phyloP scores from a whole-genome alignment of 176 grass and related monocot genomes.

The Phyllostachys edulis region DNA sequence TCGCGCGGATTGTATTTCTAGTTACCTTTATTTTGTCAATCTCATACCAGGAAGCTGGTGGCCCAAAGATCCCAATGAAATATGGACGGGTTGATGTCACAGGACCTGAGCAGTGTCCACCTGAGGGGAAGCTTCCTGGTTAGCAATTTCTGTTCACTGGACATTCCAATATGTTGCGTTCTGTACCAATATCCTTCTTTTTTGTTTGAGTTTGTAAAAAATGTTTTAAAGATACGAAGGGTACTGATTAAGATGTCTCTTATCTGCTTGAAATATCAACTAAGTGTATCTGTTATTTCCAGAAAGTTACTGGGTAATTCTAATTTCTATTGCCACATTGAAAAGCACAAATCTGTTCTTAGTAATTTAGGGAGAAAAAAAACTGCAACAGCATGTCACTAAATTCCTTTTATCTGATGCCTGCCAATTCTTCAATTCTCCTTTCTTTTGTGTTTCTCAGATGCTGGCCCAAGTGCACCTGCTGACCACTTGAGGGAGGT shows the following conservation, averaged over 20 bases:
- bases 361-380: not conserved
- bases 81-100: conserved; percentile 90
- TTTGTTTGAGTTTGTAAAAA: not conserved
- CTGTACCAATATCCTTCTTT: not conserved
- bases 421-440: conserved; percentile 12
- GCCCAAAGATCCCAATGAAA: conserved; percentile 89
- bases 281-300: not conserved
- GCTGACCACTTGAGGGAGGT: conserved; percentile 85
- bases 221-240: not conserved
- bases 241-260: not conserved
- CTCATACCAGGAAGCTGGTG: conserved; percentile 73
- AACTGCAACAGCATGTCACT: not conserved
- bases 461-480: conserved; percentile 82
- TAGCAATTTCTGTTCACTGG: conserved; percentile 18
- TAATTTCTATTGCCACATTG: not conserved
- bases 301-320: not conserved
- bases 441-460: conserved; percentile 33
- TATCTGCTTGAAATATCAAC: conserved; percentile 2
- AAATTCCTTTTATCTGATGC: not conserved
- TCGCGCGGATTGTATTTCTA: not conserved
- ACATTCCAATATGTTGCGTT: not conserved
- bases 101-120: conserved; percentile 88
- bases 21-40: conserved; percentile 15
- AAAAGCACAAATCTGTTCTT: not conserved
- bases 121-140: conserved; percentile 98